These are phyloP conservation scores for Oehlia diaphana DNA, from an alignment of 192 early-diverging fungal genomes.

Conservation along the genomic window DNA sequence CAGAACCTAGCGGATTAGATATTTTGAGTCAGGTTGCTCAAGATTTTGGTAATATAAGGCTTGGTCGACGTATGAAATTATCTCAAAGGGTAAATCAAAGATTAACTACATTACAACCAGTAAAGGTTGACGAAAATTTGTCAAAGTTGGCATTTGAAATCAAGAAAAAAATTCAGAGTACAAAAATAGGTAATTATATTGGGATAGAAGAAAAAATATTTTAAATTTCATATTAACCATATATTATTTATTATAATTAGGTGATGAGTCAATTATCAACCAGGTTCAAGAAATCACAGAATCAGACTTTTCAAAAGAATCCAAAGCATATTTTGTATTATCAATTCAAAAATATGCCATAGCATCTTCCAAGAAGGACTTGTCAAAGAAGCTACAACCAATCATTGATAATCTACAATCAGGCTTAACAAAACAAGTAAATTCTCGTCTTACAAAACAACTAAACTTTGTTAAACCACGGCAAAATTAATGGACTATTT, in stretches of 20 bases:
- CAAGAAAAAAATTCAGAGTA: not conserved
- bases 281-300: not conserved
- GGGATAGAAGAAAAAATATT: not conserved
- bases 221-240: not conserved
- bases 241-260: too few relatives aligned
- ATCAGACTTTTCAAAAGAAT: not conserved
- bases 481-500: not conserved
- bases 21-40: not conserved
- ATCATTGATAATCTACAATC: not conserved
- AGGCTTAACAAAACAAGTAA: not conserved
- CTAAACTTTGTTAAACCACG: conserved; percentile 17
- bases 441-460: not conserved
- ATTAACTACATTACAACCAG: not conserved
- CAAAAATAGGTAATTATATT: not conserved
- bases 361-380: not conserved
- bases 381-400: not conserved
- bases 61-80: not conserved
- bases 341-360: not conserved
- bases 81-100: not conserved
- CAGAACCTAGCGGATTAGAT: not conserved
- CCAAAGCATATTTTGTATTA: not conserved
- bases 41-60: not conserved
- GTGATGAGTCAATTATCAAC: not conserved
- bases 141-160: not conserved
- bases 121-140: not conserved